Base-by-base conservation (phyloP, 2,329 filamentous ascomycete species). In the Aspergillus candidus region DNA sequence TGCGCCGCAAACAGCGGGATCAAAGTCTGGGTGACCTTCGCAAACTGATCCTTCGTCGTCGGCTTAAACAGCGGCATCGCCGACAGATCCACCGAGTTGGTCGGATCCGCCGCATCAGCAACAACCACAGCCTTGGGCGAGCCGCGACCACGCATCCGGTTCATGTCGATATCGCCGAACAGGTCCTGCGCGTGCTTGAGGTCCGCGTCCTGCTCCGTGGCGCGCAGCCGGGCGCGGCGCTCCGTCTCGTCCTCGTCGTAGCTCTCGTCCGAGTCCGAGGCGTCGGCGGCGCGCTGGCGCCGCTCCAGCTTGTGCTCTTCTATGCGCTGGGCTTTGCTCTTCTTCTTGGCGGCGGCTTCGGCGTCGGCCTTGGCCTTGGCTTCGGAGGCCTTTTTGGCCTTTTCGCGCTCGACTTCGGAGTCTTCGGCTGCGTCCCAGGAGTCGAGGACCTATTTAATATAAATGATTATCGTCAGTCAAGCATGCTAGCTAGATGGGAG, bases 391-490 rank as follows among this genome's bases (percentile, higher is more conserved):
- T 91, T 93, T 70, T 86, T 86, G 22, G 80, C 87, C 76, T 97
- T 98, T 71, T 96, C 90, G 60, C 89, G 86, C 75, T 98, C 93
- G 58, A 83, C 91, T 61, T 98, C 93, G 50, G 89, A 95, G 72
- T 98, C 93, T 63, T 97, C 93, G 56, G 87, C 90, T 46, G 88
- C 91, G 61, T 97, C 90, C 93, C 93, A 98, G 30, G 88, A 91
- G 48, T 98, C 93, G 62, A 96, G 80, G 45, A 97, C 88, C 84
- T 95, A 53, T 46, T 35, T 3, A 17, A 40, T 38, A 14, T 11
- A 22, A n/a, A 30, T 12, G 6, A 36, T 4, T 27, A n/a, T 14
- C 11, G 11, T 33, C 32, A 8, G 31, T 41, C 12, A 40, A 36
- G 40, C 18, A 11, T 10, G 4, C 29, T 4, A 13, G 18, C 8